A percentile compares a stretch with the other conserved stretches of the same genome.
Conservation (phyloP, 345 rosid genomes). For the Sapria himalayana region DNA sequence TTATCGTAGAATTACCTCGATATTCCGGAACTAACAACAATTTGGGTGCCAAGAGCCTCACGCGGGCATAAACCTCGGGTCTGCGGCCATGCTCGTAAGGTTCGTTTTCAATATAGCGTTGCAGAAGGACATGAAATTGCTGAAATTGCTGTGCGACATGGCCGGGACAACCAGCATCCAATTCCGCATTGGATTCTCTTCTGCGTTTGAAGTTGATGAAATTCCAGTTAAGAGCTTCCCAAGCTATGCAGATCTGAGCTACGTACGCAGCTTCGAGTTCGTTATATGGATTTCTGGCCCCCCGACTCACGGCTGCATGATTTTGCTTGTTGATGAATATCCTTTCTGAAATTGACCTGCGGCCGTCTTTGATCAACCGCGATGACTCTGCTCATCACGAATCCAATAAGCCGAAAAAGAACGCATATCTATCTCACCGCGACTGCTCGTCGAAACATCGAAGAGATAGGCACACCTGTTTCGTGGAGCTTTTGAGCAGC, state of each 20-base stretch:
- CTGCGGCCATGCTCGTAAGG: slow-evolving; percentile 89
- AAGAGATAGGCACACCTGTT: slow-evolving; percentile 27
- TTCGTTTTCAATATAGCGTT: slow-evolving; percentile 77
- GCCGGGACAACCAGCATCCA: slow-evolving; percentile 62
- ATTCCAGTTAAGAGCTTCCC: slow-evolving; percentile 96
- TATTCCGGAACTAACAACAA: slow-evolving; percentile 90
- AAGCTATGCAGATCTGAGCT: slow-evolving; percentile 79
- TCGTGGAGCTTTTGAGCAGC: slow-evolving; percentile 88
- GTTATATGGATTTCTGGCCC: slow-evolving; percentile 57
- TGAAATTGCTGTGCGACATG: slow-evolving; percentile 72
- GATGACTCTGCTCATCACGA: slow-evolving; percentile 32
- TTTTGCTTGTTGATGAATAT: slow-evolving; percentile 37
- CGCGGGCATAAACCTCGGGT: slow-evolving; percentile 78
- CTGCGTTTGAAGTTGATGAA: slow-evolving; percentile 63
- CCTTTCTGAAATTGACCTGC: slow-evolving; percentile 84
- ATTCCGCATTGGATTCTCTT: slow-evolving; percentile 22
- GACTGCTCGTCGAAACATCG: background rate
- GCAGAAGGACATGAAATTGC: slow-evolving; percentile 80
- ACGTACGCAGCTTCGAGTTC: slow-evolving; percentile 79
- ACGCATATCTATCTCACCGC: background rate
- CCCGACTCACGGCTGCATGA: slow-evolving; percentile 18
- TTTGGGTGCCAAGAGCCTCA: slow-evolving; percentile 83
- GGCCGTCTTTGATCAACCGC: slow-evolving; percentile 53
- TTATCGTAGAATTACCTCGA: too few species aligned
- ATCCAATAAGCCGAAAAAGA: background rate